Percentiles rank a stretch among this genome's conserved stretches.
Evolutionary conservation across 2,329 filamentous ascomycete genomes (phyloP).

Genomic region (Xylariaceae sp.): DNA sequence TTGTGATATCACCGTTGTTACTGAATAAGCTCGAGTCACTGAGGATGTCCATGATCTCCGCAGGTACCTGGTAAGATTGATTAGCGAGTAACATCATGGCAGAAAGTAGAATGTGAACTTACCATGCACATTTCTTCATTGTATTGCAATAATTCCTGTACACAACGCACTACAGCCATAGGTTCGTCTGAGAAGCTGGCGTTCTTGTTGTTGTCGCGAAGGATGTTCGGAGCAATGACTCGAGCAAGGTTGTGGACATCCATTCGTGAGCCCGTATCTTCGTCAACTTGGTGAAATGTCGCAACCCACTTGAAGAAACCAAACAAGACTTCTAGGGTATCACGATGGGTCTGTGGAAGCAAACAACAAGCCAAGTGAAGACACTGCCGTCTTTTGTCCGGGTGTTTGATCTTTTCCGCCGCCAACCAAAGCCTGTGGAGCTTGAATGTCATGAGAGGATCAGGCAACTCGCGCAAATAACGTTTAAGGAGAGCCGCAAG

Average conservation of each 20-base stretch:
- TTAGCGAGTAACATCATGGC: conserved; percentile 1
- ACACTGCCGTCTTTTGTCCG: conserved; percentile 76
- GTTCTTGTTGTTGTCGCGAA: conserved; percentile 66
- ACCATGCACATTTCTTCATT: conserved; percentile 98
- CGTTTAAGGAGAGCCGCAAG: conserved; percentile 92
- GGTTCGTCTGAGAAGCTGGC: conserved; percentile 76
- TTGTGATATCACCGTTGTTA: conserved; percentile 80
- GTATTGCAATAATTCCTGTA: conserved; percentile 84
- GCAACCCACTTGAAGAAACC: conserved; percentile 96
- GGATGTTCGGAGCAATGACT: conserved; percentile 93
- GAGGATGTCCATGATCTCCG: conserved; percentile 82
- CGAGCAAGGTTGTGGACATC: conserved; percentile 96
- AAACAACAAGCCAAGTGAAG: conserved; percentile 90
- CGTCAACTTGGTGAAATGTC: conserved; percentile 94
- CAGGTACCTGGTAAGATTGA: conserved; percentile 66
- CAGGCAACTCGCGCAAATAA: conserved; percentile 89
- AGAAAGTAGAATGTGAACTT: conserved; percentile 37
- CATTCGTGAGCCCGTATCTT: conserved; percentile 98
- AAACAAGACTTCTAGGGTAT: conserved; percentile 92
- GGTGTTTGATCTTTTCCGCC: conserved; percentile 81
- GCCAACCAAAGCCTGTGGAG: conserved; percentile 87
- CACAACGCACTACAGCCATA: conserved; percentile 88
- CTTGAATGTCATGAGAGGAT: conserved; percentile 92
- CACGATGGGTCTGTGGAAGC: conserved; percentile 85
- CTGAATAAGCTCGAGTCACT: conserved; percentile 80